Conservation (phyloP, 2,329 filamentous ascomycete genomes). For the Teratosphaeria gauchensis region DNA sequence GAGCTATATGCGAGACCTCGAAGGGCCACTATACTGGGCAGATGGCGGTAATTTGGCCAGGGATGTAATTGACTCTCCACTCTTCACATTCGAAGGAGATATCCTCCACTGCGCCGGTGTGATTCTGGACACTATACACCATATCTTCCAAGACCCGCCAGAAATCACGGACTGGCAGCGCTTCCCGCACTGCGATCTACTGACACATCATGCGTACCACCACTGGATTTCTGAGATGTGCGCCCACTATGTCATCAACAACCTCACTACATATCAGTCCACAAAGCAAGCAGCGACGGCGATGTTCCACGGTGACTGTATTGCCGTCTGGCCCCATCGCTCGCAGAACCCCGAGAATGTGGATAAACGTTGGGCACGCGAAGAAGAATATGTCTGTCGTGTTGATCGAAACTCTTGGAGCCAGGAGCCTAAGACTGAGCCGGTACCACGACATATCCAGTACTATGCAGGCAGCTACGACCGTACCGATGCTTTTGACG, state of each 20-base stretch:
- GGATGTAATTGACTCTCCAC: neutral
- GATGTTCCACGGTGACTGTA: conserved; percentile 6
- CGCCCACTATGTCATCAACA: neutral
- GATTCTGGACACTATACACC: conserved; percentile 3
- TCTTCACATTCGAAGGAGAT: conserved; percentile 1
- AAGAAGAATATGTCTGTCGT: neutral
- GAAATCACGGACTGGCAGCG: conserved; percentile 2
- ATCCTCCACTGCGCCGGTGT: conserved; percentile 3
- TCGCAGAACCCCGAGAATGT: conserved; percentile 3
- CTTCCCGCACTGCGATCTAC: conserved; percentile 2
- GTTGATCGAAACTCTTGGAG: neutral
- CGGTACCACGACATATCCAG: conserved; percentile 2
- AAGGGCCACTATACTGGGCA: conserved; percentile 4
- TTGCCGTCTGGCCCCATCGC: conserved; percentile 3
- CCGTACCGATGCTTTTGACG: conserved; percentile 2
- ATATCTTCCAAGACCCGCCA: conserved; percentile 3
- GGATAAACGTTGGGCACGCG: neutral
- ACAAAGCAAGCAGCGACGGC: conserved; percentile 1
- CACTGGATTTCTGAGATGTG: neutral
- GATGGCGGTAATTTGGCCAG: conserved; percentile 2
- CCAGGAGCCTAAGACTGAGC: neutral
- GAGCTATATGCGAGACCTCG: neutral
- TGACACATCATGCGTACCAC: neutral
- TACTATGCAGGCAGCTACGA: conserved; percentile 2
- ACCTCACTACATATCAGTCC: neutral